A percentile compares a stretch with the other conserved stretches of the same genome.
These are phyloP conservation scores for Colletotrichum musicola DNA, from an alignment of 2,329 filamentous ascomycete species.

Conservation along the genomic window DNA sequence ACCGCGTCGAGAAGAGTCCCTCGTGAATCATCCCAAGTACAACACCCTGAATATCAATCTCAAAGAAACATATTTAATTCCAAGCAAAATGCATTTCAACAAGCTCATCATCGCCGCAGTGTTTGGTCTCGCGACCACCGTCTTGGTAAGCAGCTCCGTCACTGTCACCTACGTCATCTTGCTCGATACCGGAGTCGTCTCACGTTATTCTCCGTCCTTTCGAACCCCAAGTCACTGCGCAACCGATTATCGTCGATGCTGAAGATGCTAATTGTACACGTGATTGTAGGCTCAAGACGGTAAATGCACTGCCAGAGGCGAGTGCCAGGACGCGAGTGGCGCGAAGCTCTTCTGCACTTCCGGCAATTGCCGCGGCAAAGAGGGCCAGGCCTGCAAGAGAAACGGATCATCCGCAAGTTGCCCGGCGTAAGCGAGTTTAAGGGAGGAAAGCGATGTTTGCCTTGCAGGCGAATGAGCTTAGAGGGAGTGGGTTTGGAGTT, in stretches of 20 bases:
- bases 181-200: too few species aligned
- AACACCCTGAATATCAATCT: neutral
- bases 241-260: too few species aligned
- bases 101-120: neutral
- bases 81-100: constrained; percentile 6
- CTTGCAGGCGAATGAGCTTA: neutral
- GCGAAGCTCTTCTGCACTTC: constrained; percentile 13
- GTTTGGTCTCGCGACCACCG: constrained; percentile 6
- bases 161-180: neutral
- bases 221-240: too few species aligned
- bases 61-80: neutral
- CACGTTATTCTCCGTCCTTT: too few species aligned
- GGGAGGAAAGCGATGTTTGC: too few species aligned
- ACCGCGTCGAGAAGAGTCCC: neutral
- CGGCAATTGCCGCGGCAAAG: constrained; percentile 13
- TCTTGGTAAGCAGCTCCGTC: neutral
- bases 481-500: too few species aligned
- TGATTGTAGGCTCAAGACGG: constrained; percentile 14
- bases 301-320: constrained; percentile 17
- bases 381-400: constrained; percentile 10
- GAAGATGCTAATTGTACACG: neutral
- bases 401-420: constrained; percentile 22
- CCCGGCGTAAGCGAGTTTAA: neutral
- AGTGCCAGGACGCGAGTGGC: constrained; percentile 19
- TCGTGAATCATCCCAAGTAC: neutral